Evolutionary conservation across 768 basidiomycete genomes (phyloP).

Genomic region (Psilocybe subaeruginosa): DNA sequence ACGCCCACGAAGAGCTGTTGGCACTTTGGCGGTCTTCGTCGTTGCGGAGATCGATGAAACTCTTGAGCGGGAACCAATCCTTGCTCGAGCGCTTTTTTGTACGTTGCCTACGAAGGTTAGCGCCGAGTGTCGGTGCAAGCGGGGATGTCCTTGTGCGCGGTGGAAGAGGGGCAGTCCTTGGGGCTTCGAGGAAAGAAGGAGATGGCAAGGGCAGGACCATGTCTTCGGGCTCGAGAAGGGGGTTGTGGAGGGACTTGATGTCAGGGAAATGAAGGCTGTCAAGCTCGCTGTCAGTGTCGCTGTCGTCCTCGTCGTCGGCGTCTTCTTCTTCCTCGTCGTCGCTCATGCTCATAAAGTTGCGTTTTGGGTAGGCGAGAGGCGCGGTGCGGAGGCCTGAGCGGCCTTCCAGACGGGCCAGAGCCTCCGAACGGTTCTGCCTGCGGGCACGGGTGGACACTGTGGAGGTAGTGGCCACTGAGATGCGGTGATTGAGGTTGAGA

Average conservation of each 20-base stretch:
- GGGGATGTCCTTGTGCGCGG: conserved; percentile 14
- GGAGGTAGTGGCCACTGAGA: conserved; percentile 20
- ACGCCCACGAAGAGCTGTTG: conserved; percentile 45
- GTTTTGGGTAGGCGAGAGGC: conserved; percentile 16
- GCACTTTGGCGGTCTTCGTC: conserved; percentile 7
- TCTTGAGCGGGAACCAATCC: conserved; percentile 62
- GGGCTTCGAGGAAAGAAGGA: conserved; percentile 16
- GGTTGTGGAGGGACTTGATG: conserved; percentile 16
- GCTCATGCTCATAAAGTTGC: conserved; percentile 70
- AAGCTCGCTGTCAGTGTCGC: conserved; percentile 31
- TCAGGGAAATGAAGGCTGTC: conserved; percentile 33
- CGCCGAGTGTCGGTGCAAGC: not conserved
- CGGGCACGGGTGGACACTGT: conserved; percentile 45
- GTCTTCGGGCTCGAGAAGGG: conserved; percentile 39
- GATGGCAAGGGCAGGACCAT: conserved; percentile 26
- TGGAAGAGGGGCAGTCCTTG: conserved; percentile 23
- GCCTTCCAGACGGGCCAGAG: conserved; percentile 69
- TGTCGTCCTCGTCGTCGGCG: conserved; percentile 53
- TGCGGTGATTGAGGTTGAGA: conserved; percentile 16
- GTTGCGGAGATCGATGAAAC: conserved; percentile 63
- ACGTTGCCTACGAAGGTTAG: conserved; percentile 5
- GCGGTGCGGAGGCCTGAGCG: conserved; percentile 41
- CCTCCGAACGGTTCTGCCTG: conserved; percentile 54
- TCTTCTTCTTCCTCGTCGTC: conserved; percentile 56
- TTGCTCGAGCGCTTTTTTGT: conserved; percentile 18